Evolutionary conservation across 306 rosid genomes (phyloP), one percentile per base, ranked within the genome.

Genomic region (Malus orientalis): DNA sequence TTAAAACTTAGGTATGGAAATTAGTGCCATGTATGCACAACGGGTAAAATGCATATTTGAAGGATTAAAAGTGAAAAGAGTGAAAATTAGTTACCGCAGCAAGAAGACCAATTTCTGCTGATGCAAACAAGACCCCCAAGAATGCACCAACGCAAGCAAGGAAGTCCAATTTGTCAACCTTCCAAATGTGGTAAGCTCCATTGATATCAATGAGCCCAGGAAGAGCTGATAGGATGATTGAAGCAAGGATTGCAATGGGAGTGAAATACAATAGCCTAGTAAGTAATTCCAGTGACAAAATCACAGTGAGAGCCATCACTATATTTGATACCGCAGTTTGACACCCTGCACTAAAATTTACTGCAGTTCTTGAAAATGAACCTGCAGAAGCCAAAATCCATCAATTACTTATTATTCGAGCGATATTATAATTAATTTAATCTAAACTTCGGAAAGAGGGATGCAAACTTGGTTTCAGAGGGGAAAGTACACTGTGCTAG

Each of bases 51-150:
- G 11, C 45, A 40, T 40, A 40, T 40, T 61, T 27, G 68, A 63
- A 5, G 8, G 67, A 61, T 5, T 30, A 15, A 29, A 63, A 63
- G 22, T 30, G 25, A 20, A 47, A 29, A 29, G 30, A 30, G 13
- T 30, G 32, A 20, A 47, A 32, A 66, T 11, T 40, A 40, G 45
- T 80, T 87, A 94, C 98, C 88, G 98, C 95, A 1, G 65, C 74
- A 36, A 94, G 89, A 9, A 94, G 95, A 70, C 97, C 98, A 33
- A 89, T 89, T 81, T 94, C 97, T 0, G 86, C 98, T 1, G 98
- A 91, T 20, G 80, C 87, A 76, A 94, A 94, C 22, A 94, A 84
- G 44, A 94, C 98, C 0, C 97, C 98, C 11, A 94, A 84, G 88
- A 94, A 94, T 25, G 97, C 97, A 3, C 89, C 89, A 71, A 76